phyloP scores from a whole-genome alignment of 2,329 filamentous ascomycete species.

The Stenocarpella maydis region DNA sequence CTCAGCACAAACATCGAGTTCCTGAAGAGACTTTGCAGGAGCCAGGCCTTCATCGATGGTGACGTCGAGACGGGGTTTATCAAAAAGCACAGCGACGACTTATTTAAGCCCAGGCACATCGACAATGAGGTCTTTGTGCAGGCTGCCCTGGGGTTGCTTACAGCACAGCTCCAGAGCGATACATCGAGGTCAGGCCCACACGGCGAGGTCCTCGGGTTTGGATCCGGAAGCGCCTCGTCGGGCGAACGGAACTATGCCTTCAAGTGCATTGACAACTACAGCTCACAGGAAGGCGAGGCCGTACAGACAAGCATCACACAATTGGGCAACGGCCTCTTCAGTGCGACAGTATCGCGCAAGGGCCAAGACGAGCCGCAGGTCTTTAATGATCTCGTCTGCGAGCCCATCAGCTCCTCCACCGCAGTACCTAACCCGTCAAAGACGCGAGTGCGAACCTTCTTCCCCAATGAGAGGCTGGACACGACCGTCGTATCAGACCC shows the following conservation, averaged over 20 bases:
- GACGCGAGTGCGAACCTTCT: slow-evolving; percentile 73
- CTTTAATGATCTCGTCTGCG: slow-evolving; percentile 56
- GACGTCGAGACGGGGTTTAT: slow-evolving; percentile 98
- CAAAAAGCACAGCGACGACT: slow-evolving; percentile 80
- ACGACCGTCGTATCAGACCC: slow-evolving; percentile 76
- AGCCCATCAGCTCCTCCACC: slow-evolving; percentile 45
- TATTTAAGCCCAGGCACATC: slow-evolving; percentile 72
- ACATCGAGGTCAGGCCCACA: slow-evolving; percentile 47
- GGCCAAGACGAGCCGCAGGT: slow-evolving; percentile 48
- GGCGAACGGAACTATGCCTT: slow-evolving; percentile 59
- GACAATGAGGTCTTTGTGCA: slow-evolving; percentile 83
- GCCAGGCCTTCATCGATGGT: slow-evolving; percentile 82
- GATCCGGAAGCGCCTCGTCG: slow-evolving; percentile 49
- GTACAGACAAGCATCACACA: slow-evolving; percentile 61
- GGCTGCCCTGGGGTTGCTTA: slow-evolving; percentile 79
- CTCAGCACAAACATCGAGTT: slow-evolving; percentile 97
- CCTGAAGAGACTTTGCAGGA: slow-evolving; percentile 84
- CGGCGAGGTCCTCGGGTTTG: slow-evolving; percentile 64
- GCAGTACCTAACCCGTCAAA: slow-evolving; percentile 38
- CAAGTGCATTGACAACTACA: slow-evolving; percentile 67
- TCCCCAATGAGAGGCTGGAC: slow-evolving; percentile 79
- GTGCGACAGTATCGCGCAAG: slow-evolving; percentile 54
- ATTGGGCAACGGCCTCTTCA: slow-evolving; percentile 56
- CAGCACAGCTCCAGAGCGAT: slow-evolving; percentile 53
- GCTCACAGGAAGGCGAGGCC: slow-evolving; percentile 70